Conservation (phyloP, 305 asterid species). For the Fraxinus sp. region DNA sequence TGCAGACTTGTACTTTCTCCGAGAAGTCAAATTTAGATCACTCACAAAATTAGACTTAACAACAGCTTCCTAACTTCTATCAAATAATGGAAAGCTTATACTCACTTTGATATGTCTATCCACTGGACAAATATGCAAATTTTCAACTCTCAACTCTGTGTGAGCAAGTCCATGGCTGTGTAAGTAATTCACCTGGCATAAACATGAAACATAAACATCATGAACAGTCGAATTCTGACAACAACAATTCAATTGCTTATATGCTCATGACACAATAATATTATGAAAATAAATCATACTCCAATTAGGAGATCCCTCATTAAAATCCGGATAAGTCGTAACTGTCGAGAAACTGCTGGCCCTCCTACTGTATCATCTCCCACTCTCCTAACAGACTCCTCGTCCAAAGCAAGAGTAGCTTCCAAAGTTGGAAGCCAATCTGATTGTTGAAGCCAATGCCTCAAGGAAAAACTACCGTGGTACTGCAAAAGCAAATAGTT, state of each 20-base stretch:
- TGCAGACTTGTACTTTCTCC: neutral
- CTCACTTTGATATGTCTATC: conserved; percentile 91
- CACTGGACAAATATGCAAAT: conserved; percentile 84
- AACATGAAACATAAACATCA: conserved; percentile 1
- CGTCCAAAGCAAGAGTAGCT: conserved; percentile 91
- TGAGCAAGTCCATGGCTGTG: conserved; percentile 98
- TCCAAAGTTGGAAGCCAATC: conserved; percentile 97
- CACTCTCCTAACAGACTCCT: conserved; percentile 77
- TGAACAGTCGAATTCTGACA: conserved; percentile 6
- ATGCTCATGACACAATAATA: conserved; percentile 1
- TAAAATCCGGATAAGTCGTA: conserved; percentile 75
- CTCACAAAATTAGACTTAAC: conserved; percentile 11
- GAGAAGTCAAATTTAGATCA: neutral
- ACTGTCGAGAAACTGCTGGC: conserved; percentile 79
- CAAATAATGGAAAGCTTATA: conserved; percentile 18
- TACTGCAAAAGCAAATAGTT: conserved; percentile 42
- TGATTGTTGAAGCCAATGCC: conserved; percentile 93
- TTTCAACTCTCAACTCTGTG: conserved; percentile 88
- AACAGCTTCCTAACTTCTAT: conserved; percentile 19
- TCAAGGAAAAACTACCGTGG: conserved; percentile 88
- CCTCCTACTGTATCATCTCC: conserved; percentile 96
- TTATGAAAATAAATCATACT: conserved; percentile 42
- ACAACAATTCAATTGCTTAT: conserved; percentile 1
- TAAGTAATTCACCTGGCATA: conserved; percentile 82
- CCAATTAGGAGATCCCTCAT: conserved; percentile 95